phyloP scores from a whole-genome alignment of 2,329 filamentous ascomycete species.

The Ophiostoma pallidulum region DNA sequence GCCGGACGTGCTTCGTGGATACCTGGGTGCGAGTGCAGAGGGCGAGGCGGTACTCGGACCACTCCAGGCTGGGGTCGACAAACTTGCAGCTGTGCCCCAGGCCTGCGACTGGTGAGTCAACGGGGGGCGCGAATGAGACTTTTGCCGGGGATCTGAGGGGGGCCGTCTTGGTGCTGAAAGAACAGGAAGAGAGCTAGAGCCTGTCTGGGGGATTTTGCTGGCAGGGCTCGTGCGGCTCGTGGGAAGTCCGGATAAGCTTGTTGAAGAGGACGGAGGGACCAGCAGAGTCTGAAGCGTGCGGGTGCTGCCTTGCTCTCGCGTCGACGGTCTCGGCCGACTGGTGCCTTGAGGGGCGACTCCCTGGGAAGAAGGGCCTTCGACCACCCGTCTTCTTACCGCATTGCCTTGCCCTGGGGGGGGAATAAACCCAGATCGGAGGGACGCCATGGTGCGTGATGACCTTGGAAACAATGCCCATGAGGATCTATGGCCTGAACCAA shows the following conservation, averaged over 20 bases:
- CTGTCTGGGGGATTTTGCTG: constrained; percentile 29
- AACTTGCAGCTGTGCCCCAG: constrained; percentile 31
- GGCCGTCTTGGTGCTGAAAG: constrained; percentile 9
- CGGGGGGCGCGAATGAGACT: constrained; percentile 24
- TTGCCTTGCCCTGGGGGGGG: constrained; percentile 3
- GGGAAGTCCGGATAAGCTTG: background rate
- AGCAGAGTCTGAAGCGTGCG: background rate
- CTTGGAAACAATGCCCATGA: background rate
- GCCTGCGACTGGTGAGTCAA: constrained; percentile 35
- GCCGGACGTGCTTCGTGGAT: background rate
- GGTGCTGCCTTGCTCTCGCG: background rate
- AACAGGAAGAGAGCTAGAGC: background rate
- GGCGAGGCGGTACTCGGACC: constrained; percentile 20
- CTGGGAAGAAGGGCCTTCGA: background rate
- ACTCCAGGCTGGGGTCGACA: constrained; percentile 10
- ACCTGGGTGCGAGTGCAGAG: background rate
- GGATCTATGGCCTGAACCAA: background rate
- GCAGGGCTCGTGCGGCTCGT: background rate
- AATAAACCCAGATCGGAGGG: constrained; percentile 5
- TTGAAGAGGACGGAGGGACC: background rate
- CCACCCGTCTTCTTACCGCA: background rate
- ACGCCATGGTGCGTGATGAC: constrained; percentile 8
- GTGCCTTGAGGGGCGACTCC: no score
- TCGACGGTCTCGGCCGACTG: background rate
- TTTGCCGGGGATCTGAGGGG: background rate